Evolutionary conservation across 345 rosid genomes (phyloP).

Genomic region (Durio zibethinus): DNA sequence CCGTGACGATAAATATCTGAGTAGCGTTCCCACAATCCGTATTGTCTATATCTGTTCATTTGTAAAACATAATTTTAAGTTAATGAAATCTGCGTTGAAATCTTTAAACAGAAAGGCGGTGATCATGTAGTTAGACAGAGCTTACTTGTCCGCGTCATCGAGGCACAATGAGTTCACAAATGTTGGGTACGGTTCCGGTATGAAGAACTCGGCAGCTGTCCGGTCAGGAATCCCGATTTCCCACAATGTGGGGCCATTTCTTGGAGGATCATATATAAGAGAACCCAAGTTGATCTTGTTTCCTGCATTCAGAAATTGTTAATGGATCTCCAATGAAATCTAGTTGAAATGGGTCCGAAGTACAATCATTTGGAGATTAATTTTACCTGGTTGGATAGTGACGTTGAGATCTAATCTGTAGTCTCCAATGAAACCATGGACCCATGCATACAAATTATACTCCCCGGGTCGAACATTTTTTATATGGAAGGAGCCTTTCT

Average conservation of each 20-base stretch:
- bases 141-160: constrained; percentile 35
- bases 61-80: background rate
- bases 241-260: constrained; percentile 79
- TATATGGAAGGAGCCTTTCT: constrained; percentile 51
- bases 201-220: constrained; percentile 61
- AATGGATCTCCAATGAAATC: background rate
- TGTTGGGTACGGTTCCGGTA: constrained; percentile 60
- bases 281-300: constrained; percentile 34
- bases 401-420: constrained; percentile 39
- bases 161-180: constrained; percentile 43
- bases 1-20: constrained; percentile 44
- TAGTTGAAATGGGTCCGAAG: background rate
- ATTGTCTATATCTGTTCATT: constrained; percentile 58
- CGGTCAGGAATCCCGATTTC: constrained; percentile 87
- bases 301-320: constrained; percentile 35
- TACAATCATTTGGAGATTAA: background rate
- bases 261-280: constrained; percentile 55
- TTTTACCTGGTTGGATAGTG: constrained; percentile 49
- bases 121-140: background rate
- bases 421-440: constrained; percentile 67
- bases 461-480: constrained; percentile 54
- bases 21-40: constrained; percentile 73
- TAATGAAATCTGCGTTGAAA: background rate
- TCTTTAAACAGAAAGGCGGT: background rate
- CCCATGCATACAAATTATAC: constrained; percentile 72